Conservation (phyloP, 179 eudicot species). For the Gypsophila paniculata region DNA sequence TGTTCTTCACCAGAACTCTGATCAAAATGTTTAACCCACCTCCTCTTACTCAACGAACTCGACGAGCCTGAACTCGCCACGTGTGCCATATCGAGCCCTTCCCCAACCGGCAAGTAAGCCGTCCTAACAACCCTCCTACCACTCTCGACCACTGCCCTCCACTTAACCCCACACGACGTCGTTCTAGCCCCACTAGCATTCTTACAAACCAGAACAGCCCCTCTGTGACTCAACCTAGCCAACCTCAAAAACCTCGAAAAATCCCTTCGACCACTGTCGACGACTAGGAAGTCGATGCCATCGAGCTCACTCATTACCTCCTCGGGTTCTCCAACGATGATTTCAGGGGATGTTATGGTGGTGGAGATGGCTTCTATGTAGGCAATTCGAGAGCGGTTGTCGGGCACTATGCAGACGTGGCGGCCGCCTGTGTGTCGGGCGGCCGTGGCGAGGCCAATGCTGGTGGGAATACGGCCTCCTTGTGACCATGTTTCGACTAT, state of each 20-base stretch:
- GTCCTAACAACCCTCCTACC: conserved; percentile 58
- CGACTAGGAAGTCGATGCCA: conserved; percentile 67
- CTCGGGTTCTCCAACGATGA: conserved; percentile 58
- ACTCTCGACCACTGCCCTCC: conserved; percentile 52
- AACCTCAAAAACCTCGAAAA: conserved; percentile 41
- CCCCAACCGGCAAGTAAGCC: conserved; percentile 72
- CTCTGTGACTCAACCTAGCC: conserved; percentile 54
- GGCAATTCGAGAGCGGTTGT: conserved; percentile 42
- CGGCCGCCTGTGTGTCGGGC: conserved; percentile 56
- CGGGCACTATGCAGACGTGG: conserved; percentile 79
- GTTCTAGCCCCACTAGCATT: conserved; percentile 42
- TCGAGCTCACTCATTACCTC: conserved; percentile 41
- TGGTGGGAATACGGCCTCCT: conserved; percentile 47
- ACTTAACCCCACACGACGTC: conserved; percentile 40
- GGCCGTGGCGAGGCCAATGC: conserved; percentile 71
- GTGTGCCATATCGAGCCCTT: conserved; percentile 80
- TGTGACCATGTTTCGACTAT: conserved; percentile 70
- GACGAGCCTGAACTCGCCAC: conserved; percentile 38
- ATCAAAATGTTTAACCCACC: conserved; percentile 73
- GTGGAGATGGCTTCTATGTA: conserved; percentile 38
- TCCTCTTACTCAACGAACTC: conserved; percentile 25
- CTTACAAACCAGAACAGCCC: conserved; percentile 77
- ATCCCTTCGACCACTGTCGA: conserved; percentile 48
- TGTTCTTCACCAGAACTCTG: conserved; percentile 63
- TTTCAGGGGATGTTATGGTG: conserved; percentile 38